phyloP scores from a whole-genome alignment of 202 grass and related monocot species.

The Musa balbisiana region DNA sequence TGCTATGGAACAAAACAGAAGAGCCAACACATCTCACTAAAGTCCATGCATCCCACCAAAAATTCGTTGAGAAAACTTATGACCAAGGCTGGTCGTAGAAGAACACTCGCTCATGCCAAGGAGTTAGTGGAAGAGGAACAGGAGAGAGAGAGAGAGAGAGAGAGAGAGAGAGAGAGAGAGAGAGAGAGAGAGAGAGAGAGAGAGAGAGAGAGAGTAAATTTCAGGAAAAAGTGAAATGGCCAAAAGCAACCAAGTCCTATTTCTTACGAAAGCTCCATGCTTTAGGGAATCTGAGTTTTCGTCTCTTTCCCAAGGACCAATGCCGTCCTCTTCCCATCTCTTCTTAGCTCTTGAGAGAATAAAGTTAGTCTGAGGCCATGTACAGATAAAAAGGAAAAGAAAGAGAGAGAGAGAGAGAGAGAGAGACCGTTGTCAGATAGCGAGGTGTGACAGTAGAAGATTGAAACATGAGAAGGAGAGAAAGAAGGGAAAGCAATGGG shows the following conservation, averaged over 20 bases:
- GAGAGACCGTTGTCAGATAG: conserved; percentile 1
- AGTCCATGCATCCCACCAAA: background rate
- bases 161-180: no score
- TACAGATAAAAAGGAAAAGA: conserved; percentile 13
- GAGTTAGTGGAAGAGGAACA: background rate
- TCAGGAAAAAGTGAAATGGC: background rate
- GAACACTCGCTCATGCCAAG: no score
- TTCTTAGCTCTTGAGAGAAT: conserved; percentile 1
- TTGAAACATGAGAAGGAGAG: background rate
- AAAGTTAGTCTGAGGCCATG: background rate
- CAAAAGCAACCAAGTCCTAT: background rate
- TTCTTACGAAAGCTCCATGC: background rate
- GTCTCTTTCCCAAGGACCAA: conserved; percentile 19
- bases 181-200: background rate
- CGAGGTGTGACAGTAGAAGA: background rate
- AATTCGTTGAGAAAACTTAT: background rate
- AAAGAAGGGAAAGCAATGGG: background rate
- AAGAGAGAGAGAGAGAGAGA: conserved; percentile 4
- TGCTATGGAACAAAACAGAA: background rate
- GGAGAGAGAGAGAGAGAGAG: background rate
- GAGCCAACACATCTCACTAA: background rate
- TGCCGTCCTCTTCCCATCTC: background rate
- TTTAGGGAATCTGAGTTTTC: conserved; percentile 8
- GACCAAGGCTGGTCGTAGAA: background rate
- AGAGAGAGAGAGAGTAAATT: no score